Conservation (phyloP, 768 basidiomycete species). For the Antrodiella citrinella region DNA sequence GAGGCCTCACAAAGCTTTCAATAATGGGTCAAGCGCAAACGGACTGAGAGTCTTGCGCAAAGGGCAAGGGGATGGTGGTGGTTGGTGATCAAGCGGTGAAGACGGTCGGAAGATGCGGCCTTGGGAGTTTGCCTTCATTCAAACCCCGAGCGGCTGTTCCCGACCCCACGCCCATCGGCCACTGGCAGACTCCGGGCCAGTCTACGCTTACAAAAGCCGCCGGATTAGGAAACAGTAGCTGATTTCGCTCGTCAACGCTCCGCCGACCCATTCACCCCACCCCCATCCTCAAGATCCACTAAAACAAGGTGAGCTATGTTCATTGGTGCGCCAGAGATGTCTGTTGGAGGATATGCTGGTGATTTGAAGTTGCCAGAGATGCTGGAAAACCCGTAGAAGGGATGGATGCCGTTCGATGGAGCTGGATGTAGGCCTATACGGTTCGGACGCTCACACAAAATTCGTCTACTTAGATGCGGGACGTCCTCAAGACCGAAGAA, state of each 20-base stretch:
- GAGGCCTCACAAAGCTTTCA: not conserved
- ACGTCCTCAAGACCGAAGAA: slow-evolving; percentile 90
- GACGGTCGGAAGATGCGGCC: slow-evolving; percentile 7
- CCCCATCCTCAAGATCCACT: slow-evolving; percentile 24
- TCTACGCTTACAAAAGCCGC: not conserved
- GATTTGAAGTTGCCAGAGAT: slow-evolving; percentile 1
- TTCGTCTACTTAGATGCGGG: slow-evolving; percentile 62
- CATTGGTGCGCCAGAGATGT: not conserved
- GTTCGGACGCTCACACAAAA: slow-evolving; percentile 14
- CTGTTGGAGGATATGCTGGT: not conserved
- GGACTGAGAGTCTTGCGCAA: slow-evolving; percentile 1
- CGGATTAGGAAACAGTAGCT: slow-evolving; percentile 8
- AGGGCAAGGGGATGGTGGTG: slow-evolving; percentile 28
- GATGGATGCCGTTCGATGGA: slow-evolving; percentile 32
- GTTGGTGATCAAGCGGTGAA: slow-evolving; percentile 35
- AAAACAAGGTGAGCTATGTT: slow-evolving; percentile 22
- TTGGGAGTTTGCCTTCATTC: slow-evolving; percentile 12
- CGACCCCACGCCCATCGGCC: not conserved
- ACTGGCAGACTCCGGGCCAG: slow-evolving; percentile 14
- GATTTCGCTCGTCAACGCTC: slow-evolving; percentile 1
- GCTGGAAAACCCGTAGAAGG: not conserved
- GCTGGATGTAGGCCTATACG: slow-evolving; percentile 23
- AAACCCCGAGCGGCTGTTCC: slow-evolving; percentile 25
- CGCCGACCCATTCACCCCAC: slow-evolving; percentile 8
- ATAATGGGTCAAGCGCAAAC: not conserved